A percentile compares a stretch with the other conserved stretches of the same genome.
Evolutionary conservation across 306 rosid species (phyloP).

Genomic region (Pyrus betulifolia): DNA sequence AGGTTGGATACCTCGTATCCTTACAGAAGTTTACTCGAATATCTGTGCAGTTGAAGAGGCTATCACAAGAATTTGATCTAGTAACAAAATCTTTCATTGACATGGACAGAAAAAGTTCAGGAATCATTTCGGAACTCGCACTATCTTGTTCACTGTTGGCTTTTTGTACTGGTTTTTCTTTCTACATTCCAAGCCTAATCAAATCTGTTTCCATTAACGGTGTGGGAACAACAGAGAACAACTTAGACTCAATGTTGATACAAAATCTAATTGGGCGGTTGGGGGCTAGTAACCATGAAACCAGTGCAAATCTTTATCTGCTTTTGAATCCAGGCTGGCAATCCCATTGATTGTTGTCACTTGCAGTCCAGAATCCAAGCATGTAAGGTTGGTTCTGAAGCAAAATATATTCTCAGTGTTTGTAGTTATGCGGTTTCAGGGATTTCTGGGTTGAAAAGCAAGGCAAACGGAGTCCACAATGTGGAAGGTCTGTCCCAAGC

Average conservation of each 20-base stretch:
- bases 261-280: slow-evolving; percentile 38
- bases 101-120: slow-evolving; percentile 43
- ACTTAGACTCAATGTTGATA: slow-evolving; percentile 15
- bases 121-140: slow-evolving; percentile 38
- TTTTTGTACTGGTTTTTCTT: slow-evolving; percentile 36
- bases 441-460: slow-evolving; percentile 21
- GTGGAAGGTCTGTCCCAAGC: slow-evolving; percentile 18
- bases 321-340: slow-evolving; percentile 27
- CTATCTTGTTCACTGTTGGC: slow-evolving; percentile 53
- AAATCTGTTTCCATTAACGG: background rate
- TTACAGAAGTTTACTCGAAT: slow-evolving; percentile 24
- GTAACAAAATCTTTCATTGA: slow-evolving; percentile 36
- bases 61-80: slow-evolving; percentile 45
- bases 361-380: slow-evolving; percentile 17
- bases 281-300: slow-evolving; percentile 36
- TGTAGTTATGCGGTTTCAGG: slow-evolving; percentile 35
- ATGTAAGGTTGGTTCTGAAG: slow-evolving; percentile 20
- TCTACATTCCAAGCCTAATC: slow-evolving; percentile 24
- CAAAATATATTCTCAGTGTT: slow-evolving; percentile 25
- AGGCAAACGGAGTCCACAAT: background rate
- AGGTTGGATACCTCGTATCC: slow-evolving; percentile 13
- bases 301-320: slow-evolving; percentile 26
- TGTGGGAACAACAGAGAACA: slow-evolving; percentile 10
- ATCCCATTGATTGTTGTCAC: slow-evolving; percentile 26
- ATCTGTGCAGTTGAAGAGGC: slow-evolving; percentile 30